Evolutionary conservation across 331 rosid genomes (phyloP).

Genomic region (Acacia pycnantha): DNA sequence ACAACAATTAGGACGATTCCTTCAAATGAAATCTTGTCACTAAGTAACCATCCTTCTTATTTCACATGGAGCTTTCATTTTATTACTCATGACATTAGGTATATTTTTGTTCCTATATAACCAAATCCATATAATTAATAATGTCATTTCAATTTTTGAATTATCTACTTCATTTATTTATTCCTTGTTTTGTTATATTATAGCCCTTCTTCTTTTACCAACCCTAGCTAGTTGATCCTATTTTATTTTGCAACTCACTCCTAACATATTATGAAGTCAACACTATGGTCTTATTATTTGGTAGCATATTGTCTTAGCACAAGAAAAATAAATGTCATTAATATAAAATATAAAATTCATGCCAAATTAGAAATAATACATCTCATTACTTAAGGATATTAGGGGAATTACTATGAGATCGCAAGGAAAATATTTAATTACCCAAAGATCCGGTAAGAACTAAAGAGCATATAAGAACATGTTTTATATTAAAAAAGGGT

Average conservation of each 20-base stretch:
- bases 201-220: not conserved
- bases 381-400: not conserved
- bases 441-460: too few species aligned
- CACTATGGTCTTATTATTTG: not conserved
- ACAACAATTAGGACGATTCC: conserved; percentile 5
- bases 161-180: not conserved
- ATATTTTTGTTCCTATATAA: conserved; percentile 7
- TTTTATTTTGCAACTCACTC: not conserved
- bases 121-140: not conserved
- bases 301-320: not conserved
- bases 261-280: not conserved
- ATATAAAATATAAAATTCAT: not conserved
- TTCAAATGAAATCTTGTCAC: conserved; percentile 15
- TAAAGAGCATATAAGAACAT: too few species aligned
- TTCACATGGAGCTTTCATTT: not conserved
- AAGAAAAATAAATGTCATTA: not conserved
- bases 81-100: conserved; percentile 14
- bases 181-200: not conserved
- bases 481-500: too few species aligned
- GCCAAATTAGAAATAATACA: not conserved
- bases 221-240: not conserved
- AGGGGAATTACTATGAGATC: too few species aligned
- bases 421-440: too few species aligned
- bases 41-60: not conserved
- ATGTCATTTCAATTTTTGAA: not conserved